phyloP scores from a whole-genome alignment of 345 rosid species.

The Psidium friedrichsthalianum region DNA sequence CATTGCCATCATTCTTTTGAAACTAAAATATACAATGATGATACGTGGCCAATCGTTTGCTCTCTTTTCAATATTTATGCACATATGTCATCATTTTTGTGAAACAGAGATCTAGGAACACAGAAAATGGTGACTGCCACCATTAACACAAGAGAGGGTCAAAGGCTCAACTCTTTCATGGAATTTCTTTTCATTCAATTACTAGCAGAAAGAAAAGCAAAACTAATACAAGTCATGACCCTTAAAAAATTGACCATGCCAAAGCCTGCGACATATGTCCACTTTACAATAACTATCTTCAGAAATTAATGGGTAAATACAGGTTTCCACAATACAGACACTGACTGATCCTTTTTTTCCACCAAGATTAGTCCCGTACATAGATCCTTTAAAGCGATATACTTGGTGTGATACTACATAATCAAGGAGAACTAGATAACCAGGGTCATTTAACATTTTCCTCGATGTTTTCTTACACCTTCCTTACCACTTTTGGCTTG shows the following conservation, averaged over 20 bases:
- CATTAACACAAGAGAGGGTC: neutral
- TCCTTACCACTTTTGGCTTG: neutral
- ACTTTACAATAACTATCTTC: neutral
- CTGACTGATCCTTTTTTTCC: neutral
- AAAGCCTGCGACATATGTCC: neutral
- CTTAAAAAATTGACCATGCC: neutral
- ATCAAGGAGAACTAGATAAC: neutral
- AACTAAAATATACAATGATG: neutral
- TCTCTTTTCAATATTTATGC: neutral
- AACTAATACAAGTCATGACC: neutral
- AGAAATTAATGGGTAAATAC: neutral
- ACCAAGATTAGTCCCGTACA: neutral
- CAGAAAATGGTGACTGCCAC: neutral
- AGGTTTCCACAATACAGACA: neutral
- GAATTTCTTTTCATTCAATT: neutral
- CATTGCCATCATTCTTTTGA: neutral
- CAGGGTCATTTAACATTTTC: neutral
- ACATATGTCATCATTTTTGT: neutral
- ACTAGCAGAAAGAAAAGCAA: neutral
- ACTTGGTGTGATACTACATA: neutral
- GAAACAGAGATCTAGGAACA: neutral
- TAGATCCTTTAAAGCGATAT: neutral
- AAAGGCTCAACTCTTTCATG: neutral
- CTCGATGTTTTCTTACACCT: neutral
- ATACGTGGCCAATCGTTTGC: neutral